Base-by-base conservation (phyloP, 2,329 filamentous ascomycete species). In the Hypoxylon rubiginosum region DNA sequence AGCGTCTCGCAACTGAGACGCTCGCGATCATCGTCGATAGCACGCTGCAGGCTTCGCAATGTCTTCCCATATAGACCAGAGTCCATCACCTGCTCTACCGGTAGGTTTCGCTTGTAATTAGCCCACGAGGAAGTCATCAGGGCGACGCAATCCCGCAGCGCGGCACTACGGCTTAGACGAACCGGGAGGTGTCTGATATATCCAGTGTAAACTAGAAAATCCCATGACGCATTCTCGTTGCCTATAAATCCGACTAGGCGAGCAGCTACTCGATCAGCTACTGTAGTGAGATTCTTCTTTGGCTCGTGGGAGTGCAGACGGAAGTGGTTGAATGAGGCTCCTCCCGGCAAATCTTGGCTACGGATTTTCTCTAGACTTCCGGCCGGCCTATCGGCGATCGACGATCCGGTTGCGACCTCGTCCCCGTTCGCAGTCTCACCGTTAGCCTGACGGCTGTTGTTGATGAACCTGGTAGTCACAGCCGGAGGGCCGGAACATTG, bases 401-500 rank as follows among this genome's bases (percentile, higher is more conserved):
- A 13, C 17, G 43, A 41, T n/a, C 17, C 46, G 15, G 26, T 26
- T 19, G 10, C 21, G 11, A 36, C 24, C 9, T 58, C 36, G n/a
- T 34, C 19, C 9, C 26, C 24, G 5, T 39, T 56, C 24, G 36
- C 41, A 10, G 17, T 50, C 28, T 28, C 11, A 21, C 4, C 45
- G 11, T 48, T 26, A 30, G 52, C 13, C 32, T 58, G 36, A 9
- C 15, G 46, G 21, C 39, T 46, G 19, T 55, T 61, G 24, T 67
- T 30, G 53, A 69, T 46, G 30, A 69, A 69, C 17, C 62, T 69
- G 58, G 60, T 69, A 49, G 54, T 64, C 36, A 64, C 15, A 24
- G 45, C 59, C 2, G 59, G 43, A 17, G 64, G 64, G 4, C 67
- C 67, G 11, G 64, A 67, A n/a, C 67, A 69, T 5, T 32, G 9